These are phyloP conservation scores for Ajuga reptans DNA, from an alignment of 305 asterid species.

Conservation along the genomic window DNA sequence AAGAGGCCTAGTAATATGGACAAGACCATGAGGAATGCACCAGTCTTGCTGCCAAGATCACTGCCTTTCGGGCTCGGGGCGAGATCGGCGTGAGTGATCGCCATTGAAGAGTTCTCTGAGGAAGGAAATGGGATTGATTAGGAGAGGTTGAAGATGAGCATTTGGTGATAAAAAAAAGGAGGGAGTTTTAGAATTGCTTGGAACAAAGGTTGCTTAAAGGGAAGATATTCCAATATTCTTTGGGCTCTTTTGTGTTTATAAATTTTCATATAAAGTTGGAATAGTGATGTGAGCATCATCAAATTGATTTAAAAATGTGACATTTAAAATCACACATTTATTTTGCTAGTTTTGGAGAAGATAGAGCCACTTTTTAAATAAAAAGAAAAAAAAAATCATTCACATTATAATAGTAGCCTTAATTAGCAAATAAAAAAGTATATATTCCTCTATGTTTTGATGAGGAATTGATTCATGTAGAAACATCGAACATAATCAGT, in stretches of 20 bases:
- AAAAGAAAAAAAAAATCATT: no score
- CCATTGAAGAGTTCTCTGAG: slow-evolving; percentile 35
- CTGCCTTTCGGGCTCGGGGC: slow-evolving; percentile 44
- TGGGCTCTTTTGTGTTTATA: slow-evolving; percentile 12
- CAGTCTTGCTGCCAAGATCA: slow-evolving; percentile 60
- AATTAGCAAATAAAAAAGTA: not conserved
- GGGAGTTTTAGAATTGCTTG: slow-evolving; percentile 65
- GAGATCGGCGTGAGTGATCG: slow-evolving; percentile 82
- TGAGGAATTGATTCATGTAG: not conserved
- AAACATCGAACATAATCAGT: no score
- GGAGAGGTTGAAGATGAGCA: not conserved
- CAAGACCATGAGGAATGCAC: slow-evolving; percentile 50
- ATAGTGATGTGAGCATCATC: not conserved
- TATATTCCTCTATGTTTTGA: not conserved
- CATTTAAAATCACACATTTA: no score
- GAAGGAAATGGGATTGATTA: no score
- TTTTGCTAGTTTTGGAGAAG: no score
- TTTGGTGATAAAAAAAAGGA: slow-evolving; percentile 2
- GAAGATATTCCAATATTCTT: slow-evolving; percentile 53
- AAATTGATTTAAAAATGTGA: no score
- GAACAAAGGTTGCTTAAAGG: slow-evolving; percentile 88
- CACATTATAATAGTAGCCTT: not conserved
- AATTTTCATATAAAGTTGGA: slow-evolving; percentile 25
- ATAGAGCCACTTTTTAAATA: no score
- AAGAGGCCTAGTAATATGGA: slow-evolving; percentile 58